Base-by-base conservation (phyloP, 164 flowering plant species). In the Tinospora cordifolia region DNA sequence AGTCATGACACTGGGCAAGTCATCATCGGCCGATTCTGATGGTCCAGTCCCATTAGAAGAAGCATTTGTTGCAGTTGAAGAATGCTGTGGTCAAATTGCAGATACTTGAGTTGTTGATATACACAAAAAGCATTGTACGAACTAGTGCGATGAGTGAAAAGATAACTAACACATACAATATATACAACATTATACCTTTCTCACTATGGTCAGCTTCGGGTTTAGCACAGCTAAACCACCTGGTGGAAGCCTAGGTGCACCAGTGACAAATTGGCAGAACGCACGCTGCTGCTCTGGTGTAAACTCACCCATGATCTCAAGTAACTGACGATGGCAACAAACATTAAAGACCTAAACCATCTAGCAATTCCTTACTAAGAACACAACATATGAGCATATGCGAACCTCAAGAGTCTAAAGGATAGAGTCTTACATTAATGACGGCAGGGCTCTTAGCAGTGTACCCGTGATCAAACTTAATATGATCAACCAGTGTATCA, bases 1-100 rank as follows among this genome's bases (percentile, higher is more conserved):
- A 0, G 99, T 95, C 99, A 92, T 95, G 69, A 95, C 99, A 77
- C 99, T 95, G 1, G 99, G 99, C 82, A 95, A 82, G 76, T 94
- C 98, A 71, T 88, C 93, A 71, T 94, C 99, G 8, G 91, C 99
- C 34, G 90, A 75, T 78, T 94, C 98, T 9, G 88, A 82, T 72
- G 84, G 74, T 36, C 87, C 94, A 17, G 81, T 80, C 12, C 87
- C 96, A 77, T 86, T 92, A n/a, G 85, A 24, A 34, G 85, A 81
- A 8, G 84, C 72, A 70, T 76, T 88, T 51, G 73, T 79, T 1
- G 84, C 68, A 0, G 83, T 76, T 7, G 97, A 90, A 15, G 99
- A 88, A 82, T 83, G 97, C 97, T 94, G 88, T 75, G 81, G 27
- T 26, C 44, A 76, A n/a, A 68, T 27, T 30, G 34, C 41, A 57